phyloP scores from a whole-genome alignment of 805 yeast species.

The Dipodascopsis tothii region DNA sequence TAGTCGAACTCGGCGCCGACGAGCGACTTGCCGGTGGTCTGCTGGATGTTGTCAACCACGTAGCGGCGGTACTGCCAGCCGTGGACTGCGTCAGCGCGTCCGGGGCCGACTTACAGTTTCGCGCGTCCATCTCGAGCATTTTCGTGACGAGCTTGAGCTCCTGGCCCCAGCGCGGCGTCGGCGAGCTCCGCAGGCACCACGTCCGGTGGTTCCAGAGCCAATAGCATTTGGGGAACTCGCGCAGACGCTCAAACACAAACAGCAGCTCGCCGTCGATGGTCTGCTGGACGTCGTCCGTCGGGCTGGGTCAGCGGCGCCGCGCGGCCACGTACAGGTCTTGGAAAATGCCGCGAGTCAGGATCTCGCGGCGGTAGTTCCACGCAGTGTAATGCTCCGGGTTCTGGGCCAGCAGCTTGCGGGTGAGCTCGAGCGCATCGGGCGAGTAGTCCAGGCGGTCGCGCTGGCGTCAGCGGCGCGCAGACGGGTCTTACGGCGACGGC shows the following conservation, averaged over 20 bases:
- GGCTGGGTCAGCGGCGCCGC: too few relatives aligned
- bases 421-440: constrained; percentile 41
- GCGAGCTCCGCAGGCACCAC: constrained; percentile 59
- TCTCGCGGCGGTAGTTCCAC: constrained; percentile 85
- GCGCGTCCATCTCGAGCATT: constrained; percentile 60
- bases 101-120: constrained; percentile 46
- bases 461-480: too few relatives aligned
- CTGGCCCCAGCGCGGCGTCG: constrained; percentile 50
- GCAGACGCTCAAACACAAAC: constrained; percentile 52
- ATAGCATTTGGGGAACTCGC: constrained; percentile 75
- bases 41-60: constrained; percentile 41
- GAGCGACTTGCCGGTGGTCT: constrained; percentile 27
- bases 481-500: constrained; percentile 34
- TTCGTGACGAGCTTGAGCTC: constrained; percentile 67
- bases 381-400: constrained; percentile 85
- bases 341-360: constrained; percentile 37
- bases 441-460: constrained; percentile 32
- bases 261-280: constrained; percentile 50
- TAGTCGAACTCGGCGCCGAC: constrained; percentile 57
- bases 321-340: constrained; percentile 11
- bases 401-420: constrained; percentile 49
- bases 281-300: constrained; percentile 26
- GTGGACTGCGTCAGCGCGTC: constrained; percentile 39
- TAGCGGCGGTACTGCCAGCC: constrained; percentile 92
- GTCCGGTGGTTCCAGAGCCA: constrained; percentile 94